These are phyloP conservation scores for Pseudogymnoascus sp. DNA, from an alignment of 2,329 filamentous ascomycete genomes.

Conservation along the genomic window DNA sequence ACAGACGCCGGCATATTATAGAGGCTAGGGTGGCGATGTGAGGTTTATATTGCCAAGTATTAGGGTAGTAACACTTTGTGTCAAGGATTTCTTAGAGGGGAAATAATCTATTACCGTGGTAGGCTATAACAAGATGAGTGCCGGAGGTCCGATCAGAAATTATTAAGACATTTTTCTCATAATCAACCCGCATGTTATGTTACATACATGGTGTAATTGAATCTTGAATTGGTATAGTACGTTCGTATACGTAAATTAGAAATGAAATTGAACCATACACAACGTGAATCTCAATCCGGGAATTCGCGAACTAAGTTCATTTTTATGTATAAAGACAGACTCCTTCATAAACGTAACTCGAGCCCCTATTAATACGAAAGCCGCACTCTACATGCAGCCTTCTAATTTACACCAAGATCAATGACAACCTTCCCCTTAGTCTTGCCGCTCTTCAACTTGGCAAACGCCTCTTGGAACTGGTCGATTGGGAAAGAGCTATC, in stretches of 20 bases:
- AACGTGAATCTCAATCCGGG: not conserved
- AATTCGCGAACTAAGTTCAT: not conserved
- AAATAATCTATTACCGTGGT: no score
- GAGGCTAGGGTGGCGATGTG: not conserved
- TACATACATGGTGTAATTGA: not conserved
- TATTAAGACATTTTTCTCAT: not conserved
- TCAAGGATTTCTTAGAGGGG: no score
- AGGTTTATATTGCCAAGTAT: not conserved
- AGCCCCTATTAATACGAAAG: not conserved
- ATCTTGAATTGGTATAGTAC: not conserved
- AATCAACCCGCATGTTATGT: not conserved
- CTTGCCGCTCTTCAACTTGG: slow-evolving; percentile 33
- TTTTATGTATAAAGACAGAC: not conserved
- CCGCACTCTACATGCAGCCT: not conserved
- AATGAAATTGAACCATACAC: not conserved
- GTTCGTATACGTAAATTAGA: not conserved
- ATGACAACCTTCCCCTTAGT: slow-evolving; percentile 38
- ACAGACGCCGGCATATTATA: not conserved
- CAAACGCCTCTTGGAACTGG: slow-evolving; percentile 34
- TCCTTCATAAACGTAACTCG: not conserved
- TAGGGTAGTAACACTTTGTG: not conserved
- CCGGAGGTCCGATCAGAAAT: not conserved
- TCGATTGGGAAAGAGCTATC: slow-evolving; percentile 37
- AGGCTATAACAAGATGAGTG: not conserved
- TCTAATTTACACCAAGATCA: slow-evolving; percentile 19